A percentile compares a stretch with the other conserved stretches of the same genome.
Evolutionary conservation across 345 rosid species (phyloP).

Genomic region (Firmiana major): DNA sequence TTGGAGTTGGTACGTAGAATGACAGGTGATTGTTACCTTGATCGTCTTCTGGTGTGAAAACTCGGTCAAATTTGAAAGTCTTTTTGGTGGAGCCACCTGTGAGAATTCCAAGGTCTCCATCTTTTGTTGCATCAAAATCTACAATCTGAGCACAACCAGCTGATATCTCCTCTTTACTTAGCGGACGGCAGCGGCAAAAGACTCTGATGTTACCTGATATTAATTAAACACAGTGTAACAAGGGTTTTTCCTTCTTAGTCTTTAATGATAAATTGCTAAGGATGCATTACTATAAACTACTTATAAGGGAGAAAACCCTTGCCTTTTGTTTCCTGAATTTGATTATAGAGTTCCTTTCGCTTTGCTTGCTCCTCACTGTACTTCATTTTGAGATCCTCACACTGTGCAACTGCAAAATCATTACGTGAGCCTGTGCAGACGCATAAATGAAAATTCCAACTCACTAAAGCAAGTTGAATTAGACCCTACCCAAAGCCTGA

Average conservation of each 20-base stretch:
- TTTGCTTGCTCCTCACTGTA: slow-evolving; percentile 84
- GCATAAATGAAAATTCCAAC: slow-evolving; percentile 11
- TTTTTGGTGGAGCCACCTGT: slow-evolving; percentile 60
- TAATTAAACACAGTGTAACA: background rate
- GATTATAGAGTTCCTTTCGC: slow-evolving; percentile 84
- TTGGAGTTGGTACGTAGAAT: background rate
- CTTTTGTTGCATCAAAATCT: slow-evolving; percentile 82
- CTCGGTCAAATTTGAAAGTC: slow-evolving; percentile 78
- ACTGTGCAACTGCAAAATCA: slow-evolving; percentile 63
- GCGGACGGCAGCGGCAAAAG: slow-evolving; percentile 93
- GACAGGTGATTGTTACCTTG: slow-evolving; percentile 59
- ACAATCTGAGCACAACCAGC: slow-evolving; percentile 55
- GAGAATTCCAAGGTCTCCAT: slow-evolving; percentile 77
- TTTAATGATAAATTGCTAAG: background rate
- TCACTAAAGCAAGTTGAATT: background rate
- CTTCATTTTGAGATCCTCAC: slow-evolving; percentile 86
- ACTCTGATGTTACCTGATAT: slow-evolving; percentile 90
- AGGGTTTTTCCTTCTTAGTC: background rate
- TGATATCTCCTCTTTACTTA: slow-evolving; percentile 62
- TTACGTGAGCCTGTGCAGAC: slow-evolving; percentile 18
- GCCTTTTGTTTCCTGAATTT: slow-evolving; percentile 90
- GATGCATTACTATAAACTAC: slow-evolving; percentile 4
- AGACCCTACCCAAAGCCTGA: slow-evolving; percentile 76
- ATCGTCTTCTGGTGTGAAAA: slow-evolving; percentile 76
- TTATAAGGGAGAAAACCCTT: slow-evolving; percentile 6